Evolutionary conservation across 495 filamentous ascomycete species (phyloP).

Genomic region (Saxophila tyrrhenica): DNA sequence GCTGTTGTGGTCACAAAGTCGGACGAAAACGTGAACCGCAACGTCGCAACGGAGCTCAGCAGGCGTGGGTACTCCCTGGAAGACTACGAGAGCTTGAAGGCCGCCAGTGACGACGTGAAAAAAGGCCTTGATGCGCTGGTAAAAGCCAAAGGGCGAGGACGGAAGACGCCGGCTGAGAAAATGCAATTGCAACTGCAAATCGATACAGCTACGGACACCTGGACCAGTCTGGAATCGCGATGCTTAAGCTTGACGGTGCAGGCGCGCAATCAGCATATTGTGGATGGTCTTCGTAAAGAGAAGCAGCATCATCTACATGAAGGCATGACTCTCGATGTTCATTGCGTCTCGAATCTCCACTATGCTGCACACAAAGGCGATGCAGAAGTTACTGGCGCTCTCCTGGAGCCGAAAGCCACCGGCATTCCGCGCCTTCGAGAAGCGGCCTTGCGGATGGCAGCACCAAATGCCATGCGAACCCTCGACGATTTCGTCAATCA

Average conservation of each 20-base stretch:
- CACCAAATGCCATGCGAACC: neutral
- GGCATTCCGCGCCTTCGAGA: conserved; percentile 8
- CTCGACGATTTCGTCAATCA: conserved; percentile 6
- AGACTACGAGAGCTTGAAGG: neutral
- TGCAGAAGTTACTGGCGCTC: neutral
- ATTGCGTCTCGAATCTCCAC: conserved; percentile 11
- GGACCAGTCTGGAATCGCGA: neutral
- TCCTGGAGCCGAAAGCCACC: neutral
- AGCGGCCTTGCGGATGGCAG: conserved; percentile 4
- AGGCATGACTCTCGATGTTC: neutral
- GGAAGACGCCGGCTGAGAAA: neutral
- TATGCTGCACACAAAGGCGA: conserved; percentile 8
- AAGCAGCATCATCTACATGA: conserved; percentile 1
- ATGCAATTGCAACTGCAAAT: neutral
- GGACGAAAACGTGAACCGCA: conserved; percentile 4
- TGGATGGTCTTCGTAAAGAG: neutral
- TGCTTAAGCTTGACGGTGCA: conserved; percentile 1
- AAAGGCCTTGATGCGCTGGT: neutral
- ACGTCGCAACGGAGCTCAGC: neutral
- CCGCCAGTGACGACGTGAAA: neutral
- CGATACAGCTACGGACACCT: neutral
- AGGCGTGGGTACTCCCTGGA: neutral
- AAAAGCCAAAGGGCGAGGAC: neutral
- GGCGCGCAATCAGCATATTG: conserved; percentile 8
- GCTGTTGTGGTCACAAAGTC: conserved; percentile 3